Conservation (phyloP, 2,329 filamentous ascomycete species). For the Pleurostoma richardsiae region DNA sequence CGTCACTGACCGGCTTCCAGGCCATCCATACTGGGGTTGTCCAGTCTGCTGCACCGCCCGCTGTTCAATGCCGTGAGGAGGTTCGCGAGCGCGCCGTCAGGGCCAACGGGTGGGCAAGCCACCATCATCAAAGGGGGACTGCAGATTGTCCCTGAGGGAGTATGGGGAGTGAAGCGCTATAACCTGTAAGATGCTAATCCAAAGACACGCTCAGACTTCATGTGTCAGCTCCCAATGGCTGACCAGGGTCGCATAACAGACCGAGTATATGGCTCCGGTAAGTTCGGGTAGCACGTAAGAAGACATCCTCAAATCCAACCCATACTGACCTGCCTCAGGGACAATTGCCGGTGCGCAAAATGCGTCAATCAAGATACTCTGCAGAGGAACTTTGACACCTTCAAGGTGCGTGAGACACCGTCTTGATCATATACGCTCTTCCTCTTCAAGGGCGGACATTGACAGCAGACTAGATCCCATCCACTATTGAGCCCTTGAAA, state of each 20-base stretch:
- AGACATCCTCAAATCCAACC: not conserved
- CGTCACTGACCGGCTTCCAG: too few species aligned
- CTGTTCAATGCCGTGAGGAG: too few species aligned
- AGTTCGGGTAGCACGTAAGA: not conserved
- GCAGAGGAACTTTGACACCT: constrained; percentile 65
- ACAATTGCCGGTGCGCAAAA: constrained; percentile 64
- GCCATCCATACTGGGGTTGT: too few species aligned
- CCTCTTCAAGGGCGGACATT: not conserved
- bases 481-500: constrained; percentile 28
- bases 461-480: constrained; percentile 34
- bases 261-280: constrained; percentile 7
- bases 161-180: not conserved
- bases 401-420: constrained; percentile 40
- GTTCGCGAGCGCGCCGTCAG: not conserved
- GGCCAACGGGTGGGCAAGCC: not conserved
- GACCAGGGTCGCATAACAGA: not conserved
- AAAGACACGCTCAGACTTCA: too few species aligned
- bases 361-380: constrained; percentile 68
- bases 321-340: constrained; percentile 35
- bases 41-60: too few species aligned
- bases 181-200: not conserved
- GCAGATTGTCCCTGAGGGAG: not conserved
- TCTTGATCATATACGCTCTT: not conserved
- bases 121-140: not conserved
- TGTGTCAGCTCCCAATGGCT: too few species aligned